A percentile compares a stretch with the other conserved stretches of the same genome.
Conservation (phyloP, 2,329 filamentous ascomycete species). For the Stagonosporopsis chrysanthemi region DNA sequence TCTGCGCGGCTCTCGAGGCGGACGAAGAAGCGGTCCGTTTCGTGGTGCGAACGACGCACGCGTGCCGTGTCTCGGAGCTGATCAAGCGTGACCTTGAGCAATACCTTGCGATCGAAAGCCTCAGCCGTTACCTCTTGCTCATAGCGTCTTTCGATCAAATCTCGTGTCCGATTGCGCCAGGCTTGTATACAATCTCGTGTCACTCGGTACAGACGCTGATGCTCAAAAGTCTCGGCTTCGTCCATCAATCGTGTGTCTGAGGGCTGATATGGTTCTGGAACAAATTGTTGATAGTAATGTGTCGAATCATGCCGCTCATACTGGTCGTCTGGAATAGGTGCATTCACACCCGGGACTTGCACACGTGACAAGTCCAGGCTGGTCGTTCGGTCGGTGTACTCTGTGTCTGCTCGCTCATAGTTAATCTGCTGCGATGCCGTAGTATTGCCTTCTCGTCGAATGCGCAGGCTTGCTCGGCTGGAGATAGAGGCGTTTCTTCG, state of each 20-base stretch:
- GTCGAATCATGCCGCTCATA: constrained; percentile 19
- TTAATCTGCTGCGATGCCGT: constrained; percentile 21
- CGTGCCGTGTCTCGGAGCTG: constrained; percentile 39
- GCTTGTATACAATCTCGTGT: constrained; percentile 48
- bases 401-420: constrained; percentile 39
- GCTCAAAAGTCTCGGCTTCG: constrained; percentile 56
- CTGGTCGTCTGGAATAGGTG: constrained; percentile 37
- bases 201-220: constrained; percentile 39
- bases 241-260: constrained; percentile 60
- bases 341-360: constrained; percentile 48
- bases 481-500: constrained; percentile 45
- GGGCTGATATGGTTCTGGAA: constrained; percentile 55
- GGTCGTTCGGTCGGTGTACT: constrained; percentile 41
- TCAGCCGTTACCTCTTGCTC: constrained; percentile 48
- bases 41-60: constrained; percentile 51
- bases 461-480: constrained; percentile 47
- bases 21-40: constrained; percentile 62
- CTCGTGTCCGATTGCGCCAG: constrained; percentile 57
- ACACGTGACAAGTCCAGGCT: constrained; percentile 40
- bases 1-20: constrained; percentile 66
- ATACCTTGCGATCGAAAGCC: constrained; percentile 58
- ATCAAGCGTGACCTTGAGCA: constrained; percentile 62
- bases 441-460: constrained; percentile 32
- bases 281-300: constrained; percentile 29
- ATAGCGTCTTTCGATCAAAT: constrained; percentile 33